Conservation (phyloP, 2,329 filamentous ascomycete species). For the Dothideomycetidae sp. region DNA sequence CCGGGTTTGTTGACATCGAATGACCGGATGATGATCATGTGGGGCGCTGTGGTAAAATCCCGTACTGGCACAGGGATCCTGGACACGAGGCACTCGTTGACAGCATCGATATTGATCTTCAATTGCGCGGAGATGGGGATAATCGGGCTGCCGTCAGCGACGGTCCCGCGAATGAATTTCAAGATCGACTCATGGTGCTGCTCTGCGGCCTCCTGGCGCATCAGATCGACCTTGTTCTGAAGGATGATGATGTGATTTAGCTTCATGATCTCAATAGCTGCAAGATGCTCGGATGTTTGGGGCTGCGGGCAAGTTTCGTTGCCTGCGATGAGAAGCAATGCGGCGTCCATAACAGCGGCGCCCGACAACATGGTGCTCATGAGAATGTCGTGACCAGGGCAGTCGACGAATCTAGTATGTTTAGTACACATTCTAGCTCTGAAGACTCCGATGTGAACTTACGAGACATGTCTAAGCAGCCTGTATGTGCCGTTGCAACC, state of each 20-base stretch:
- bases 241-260: conserved; percentile 98
- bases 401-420: conserved; percentile 66
- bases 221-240: conserved; percentile 98
- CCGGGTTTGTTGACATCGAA: conserved; percentile 99
- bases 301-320: conserved; percentile 98
- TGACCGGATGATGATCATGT: conserved; percentile 98
- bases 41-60: conserved; percentile 82
- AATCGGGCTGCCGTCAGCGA: conserved; percentile 85
- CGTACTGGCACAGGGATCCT: conserved; percentile 84
- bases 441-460: no score
- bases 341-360: conserved; percentile 98
- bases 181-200: conserved; percentile 94
- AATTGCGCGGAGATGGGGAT: conserved; percentile 96
- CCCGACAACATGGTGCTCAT: conserved; percentile 99
- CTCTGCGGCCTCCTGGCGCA: conserved; percentile 87
- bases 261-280: conserved; percentile 99
- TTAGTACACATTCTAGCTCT: conserved; percentile 10
- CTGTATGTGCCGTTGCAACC: conserved; percentile 80
- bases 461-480: conserved; percentile 84
- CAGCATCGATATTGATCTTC: conserved; percentile 98
- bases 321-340: conserved; percentile 86
- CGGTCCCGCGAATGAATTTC: conserved; percentile 96
- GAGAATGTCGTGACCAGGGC: conserved; percentile 99
- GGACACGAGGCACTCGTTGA: conserved; percentile 90
- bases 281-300: conserved; percentile 96